Conservation (phyloP, 1,284 basidiomycete species). For the Ganoderma boninense region DNA sequence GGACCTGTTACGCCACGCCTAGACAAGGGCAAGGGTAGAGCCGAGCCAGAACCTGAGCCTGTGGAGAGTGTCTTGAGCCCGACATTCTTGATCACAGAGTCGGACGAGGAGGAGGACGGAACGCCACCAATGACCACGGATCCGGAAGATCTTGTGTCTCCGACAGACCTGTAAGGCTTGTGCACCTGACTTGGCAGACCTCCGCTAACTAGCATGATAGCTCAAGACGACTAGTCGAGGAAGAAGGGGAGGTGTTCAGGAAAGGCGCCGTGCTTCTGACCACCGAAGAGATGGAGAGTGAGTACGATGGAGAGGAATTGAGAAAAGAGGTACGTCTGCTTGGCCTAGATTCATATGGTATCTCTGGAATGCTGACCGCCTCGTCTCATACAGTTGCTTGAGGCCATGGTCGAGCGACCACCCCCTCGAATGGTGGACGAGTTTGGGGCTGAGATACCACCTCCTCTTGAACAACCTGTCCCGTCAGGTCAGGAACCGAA, state of each 20-base stretch:
- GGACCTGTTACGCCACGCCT: constrained; percentile 65
- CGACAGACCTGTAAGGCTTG: constrained; percentile 64
- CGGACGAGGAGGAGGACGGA: constrained; percentile 68
- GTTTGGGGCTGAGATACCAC: constrained; percentile 46
- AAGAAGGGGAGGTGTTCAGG: constrained; percentile 93
- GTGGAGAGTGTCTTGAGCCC: constrained; percentile 77
- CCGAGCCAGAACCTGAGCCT: constrained; percentile 71
- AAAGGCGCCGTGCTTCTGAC: constrained; percentile 84
- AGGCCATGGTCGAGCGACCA: constrained; percentile 69
- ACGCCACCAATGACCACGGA: constrained; percentile 50
- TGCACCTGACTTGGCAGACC: neutral
- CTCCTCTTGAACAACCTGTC: constrained; percentile 27
- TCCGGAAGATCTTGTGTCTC: constrained; percentile 52
- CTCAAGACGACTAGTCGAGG: constrained; percentile 82
- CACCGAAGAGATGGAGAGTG: constrained; percentile 86
- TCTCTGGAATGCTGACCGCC: constrained; percentile 12
- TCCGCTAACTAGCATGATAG: constrained; percentile 45
- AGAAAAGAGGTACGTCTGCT: constrained; percentile 76
- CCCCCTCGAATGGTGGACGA: constrained; percentile 70
- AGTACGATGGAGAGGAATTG: constrained; percentile 85
- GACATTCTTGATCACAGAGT: constrained; percentile 68
- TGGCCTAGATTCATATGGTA: neutral
- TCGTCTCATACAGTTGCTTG: constrained; percentile 51
- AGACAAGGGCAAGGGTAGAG: constrained; percentile 80
- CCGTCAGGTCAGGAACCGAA: constrained; percentile 30